Base-by-base conservation (phyloP, 768 basidiomycete species). In the Termitomyces sp. region DNA sequence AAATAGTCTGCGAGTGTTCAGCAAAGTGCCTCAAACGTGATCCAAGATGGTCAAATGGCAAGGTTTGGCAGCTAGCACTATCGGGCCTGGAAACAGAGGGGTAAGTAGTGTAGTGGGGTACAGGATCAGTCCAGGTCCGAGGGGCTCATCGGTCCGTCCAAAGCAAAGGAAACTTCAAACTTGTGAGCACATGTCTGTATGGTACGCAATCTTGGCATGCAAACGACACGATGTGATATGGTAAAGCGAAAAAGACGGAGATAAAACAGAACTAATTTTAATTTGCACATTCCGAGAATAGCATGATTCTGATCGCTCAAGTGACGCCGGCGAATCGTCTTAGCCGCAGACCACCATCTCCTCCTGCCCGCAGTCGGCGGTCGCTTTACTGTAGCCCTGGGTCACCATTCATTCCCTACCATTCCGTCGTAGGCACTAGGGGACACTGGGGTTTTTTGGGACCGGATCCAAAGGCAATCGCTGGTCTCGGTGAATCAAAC, bases 171-270 rank as follows among this genome's bases (percentile, higher is more conserved):
- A 6, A 47, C 20, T 42, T 42, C 38, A 9, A 42, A 42, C 18
- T 35, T 35, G 20, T 44, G 42, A 33, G 33, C 22, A 26, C 52
- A 33, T 33, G 36, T 47, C 26, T 58, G 28, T n/a, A 18, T 32
- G 33, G 18, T 53, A 24, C 7, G 51, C 24, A 8, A 44, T 20
- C 28, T 53, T 53, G 49, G 36, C 44, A 53, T 45, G 36, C n/a
- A 49, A 49, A 20, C 22, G 22, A 36, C 50, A 16, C 20, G 4
- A 35, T 50, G 35, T 53, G 48, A 46, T n/a, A 58, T 16, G 51
- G 30, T 10, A 13, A 54, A 57, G 66, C 72, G 71, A 70, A 65
- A 67, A 64, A 61, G 49, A 64, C 72, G 71, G 72, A 73, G 70
- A 68, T 68, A 71, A 69, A 42, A 68, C 63, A 47, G 55, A 57